These are phyloP conservation scores for Diaporthe aspalathi DNA, from an alignment of 2,329 filamentous ascomycete species.

Conservation along the genomic window DNA sequence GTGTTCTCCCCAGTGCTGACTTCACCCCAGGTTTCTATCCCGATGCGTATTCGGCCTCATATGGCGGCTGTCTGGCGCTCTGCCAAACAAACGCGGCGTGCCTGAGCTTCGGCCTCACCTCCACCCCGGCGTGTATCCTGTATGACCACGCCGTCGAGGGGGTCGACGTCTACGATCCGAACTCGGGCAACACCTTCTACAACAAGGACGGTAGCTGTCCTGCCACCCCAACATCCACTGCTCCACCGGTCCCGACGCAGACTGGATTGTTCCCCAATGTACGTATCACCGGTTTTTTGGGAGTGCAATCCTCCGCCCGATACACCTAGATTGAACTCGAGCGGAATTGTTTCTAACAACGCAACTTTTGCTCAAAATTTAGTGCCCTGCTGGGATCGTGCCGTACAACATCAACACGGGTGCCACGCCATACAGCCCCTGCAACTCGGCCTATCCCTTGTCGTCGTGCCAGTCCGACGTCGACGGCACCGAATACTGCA, in stretches of 20 bases:
- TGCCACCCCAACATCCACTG: slow-evolving; percentile 25
- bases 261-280: slow-evolving; percentile 37
- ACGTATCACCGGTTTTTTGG: neutral
- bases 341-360: slow-evolving; percentile 5
- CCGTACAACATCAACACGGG: slow-evolving; percentile 34
- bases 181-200: slow-evolving; percentile 37
- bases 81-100: slow-evolving; percentile 35
- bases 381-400: slow-evolving; percentile 37
- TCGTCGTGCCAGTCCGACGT: slow-evolving; percentile 34
- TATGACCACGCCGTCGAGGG: slow-evolving; percentile 38
- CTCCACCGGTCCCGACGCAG: slow-evolving; percentile 33
- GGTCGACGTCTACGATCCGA: slow-evolving; percentile 29
- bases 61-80: slow-evolving; percentile 34
- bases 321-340: no score
- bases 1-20: neutral
- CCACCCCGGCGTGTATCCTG: slow-evolving; percentile 33
- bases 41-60: slow-evolving; percentile 35
- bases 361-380: neutral
- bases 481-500: slow-evolving; percentile 37
- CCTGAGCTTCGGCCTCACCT: slow-evolving; percentile 35
- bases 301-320: neutral
- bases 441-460: slow-evolving; percentile 33
- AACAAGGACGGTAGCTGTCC: slow-evolving; percentile 37
- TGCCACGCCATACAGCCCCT: slow-evolving; percentile 35
- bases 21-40: slow-evolving; percentile 27